phyloP scores from a whole-genome alignment of 768 basidiomycete genomes.

The Boletus patriciae region DNA sequence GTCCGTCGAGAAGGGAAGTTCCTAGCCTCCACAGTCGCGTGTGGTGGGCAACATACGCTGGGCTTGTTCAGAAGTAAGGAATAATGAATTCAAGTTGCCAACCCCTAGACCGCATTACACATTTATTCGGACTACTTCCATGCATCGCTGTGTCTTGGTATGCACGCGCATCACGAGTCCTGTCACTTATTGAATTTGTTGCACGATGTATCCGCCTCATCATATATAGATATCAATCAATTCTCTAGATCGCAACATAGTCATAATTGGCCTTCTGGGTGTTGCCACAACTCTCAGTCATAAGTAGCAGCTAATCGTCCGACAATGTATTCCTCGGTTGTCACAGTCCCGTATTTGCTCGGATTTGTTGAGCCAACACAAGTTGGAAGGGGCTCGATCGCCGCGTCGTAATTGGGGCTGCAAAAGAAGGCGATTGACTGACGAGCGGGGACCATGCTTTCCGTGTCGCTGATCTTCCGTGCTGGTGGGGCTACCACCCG shows the following conservation, averaged over 20 bases:
- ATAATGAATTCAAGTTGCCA: slow-evolving; percentile 9
- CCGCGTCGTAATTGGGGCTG: slow-evolving; percentile 71
- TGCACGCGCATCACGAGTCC: slow-evolving; percentile 20
- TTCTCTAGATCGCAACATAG: slow-evolving; percentile 6
- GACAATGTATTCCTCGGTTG: slow-evolving; percentile 75
- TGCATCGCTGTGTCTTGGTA: slow-evolving; percentile 15
- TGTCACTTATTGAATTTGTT: slow-evolving; percentile 18
- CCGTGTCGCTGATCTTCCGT: slow-evolving; percentile 45
- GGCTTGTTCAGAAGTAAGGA: slow-evolving; percentile 62
- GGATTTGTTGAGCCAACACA: slow-evolving; percentile 42
- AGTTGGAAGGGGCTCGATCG: slow-evolving; percentile 71
- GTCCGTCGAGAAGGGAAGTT: slow-evolving; percentile 73
- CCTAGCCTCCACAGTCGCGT: slow-evolving; percentile 50
- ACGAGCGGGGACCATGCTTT: slow-evolving; percentile 60
- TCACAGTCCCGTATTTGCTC: slow-evolving; percentile 71
- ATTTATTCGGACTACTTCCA: slow-evolving; percentile 20
- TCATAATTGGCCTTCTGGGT: neutral
- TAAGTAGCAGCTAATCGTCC: slow-evolving; percentile 65
- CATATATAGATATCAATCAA: slow-evolving; percentile 13
- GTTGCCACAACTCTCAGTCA: slow-evolving; percentile 28
- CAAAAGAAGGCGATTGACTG: slow-evolving; percentile 89
- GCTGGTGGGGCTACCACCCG: slow-evolving; percentile 75
- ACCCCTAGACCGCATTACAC: slow-evolving; percentile 12
- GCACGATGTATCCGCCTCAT: slow-evolving; percentile 16
- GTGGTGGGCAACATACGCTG: slow-evolving; percentile 67